phyloP scores from a whole-genome alignment of 2,329 filamentous ascomycete species.

The Epichloe elymi region DNA sequence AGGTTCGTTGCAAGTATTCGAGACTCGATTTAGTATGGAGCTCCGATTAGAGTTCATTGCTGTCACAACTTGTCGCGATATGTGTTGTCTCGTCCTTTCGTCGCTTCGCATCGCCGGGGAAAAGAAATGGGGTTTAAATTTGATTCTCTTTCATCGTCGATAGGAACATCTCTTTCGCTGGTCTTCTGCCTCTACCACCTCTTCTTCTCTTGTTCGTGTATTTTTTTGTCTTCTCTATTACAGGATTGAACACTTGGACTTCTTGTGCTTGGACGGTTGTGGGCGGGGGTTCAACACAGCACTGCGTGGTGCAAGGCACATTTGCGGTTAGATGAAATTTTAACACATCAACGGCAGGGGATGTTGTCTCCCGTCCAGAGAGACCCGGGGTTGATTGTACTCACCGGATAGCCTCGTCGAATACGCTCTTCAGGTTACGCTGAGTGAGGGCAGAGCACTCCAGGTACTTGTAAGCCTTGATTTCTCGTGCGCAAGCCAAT shows the following conservation, averaged over 20 bases:
- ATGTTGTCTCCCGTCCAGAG: not conserved
- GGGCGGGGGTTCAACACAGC: conserved; percentile 57
- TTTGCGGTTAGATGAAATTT: not conserved
- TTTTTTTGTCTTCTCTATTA: conserved; percentile 24
- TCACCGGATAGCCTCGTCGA: conserved; percentile 95
- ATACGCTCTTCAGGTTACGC: conserved; percentile 94
- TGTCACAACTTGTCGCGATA: not conserved
- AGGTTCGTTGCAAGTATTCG: conserved; percentile 1
- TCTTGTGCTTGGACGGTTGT: conserved; percentile 43
- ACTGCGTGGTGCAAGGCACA: conserved; percentile 24
- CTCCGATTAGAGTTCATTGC: not conserved
- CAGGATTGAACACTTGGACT: conserved; percentile 57
- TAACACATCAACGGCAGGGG: not conserved
- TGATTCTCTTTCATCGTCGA: not conserved
- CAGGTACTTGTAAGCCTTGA: conserved; percentile 91
- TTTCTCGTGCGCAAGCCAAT: conserved; percentile 78
- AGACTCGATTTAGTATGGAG: not conserved
- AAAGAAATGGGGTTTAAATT: conserved; percentile 3
- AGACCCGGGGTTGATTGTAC: conserved; percentile 18
- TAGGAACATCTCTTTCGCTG: not conserved
- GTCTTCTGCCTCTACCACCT: not conserved
- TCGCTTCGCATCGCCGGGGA: conserved; percentile 2
- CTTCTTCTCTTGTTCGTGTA: not conserved
- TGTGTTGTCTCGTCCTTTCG: not conserved
- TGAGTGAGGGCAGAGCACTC: conserved; percentile 97